Conservation (phyloP, 2,329 filamentous ascomycete genomes). For the Coleophoma cylindrospora region DNA sequence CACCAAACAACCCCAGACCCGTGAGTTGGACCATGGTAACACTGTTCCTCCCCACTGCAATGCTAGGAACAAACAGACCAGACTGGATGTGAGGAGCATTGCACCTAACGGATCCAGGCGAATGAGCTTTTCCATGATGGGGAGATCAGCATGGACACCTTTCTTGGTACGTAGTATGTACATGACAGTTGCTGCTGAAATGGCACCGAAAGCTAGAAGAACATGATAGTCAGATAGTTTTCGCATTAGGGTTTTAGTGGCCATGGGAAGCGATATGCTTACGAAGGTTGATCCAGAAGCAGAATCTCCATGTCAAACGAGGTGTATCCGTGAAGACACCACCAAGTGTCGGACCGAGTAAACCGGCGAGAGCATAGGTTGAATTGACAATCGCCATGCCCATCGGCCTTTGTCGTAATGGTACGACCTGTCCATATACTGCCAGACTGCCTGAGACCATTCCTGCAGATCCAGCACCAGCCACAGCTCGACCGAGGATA, state of each 20-base stretch:
- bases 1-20: slow-evolving; percentile 33
- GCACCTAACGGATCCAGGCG: slow-evolving; percentile 40
- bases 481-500: slow-evolving; percentile 26
- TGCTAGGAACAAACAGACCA: slow-evolving; percentile 35
- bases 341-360: slow-evolving; percentile 25
- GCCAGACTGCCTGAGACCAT: slow-evolving; percentile 32
- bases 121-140: slow-evolving; percentile 33
- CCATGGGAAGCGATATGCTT: slow-evolving; percentile 27
- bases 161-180: slow-evolving; percentile 29
- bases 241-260: neutral
- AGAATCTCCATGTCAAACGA: slow-evolving; percentile 10
- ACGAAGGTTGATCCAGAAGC: slow-evolving; percentile 13
- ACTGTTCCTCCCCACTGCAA: slow-evolving; percentile 38
- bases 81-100: slow-evolving; percentile 35
- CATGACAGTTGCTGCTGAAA: slow-evolving; percentile 29
- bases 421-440: slow-evolving; percentile 31
- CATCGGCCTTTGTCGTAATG: slow-evolving; percentile 22
- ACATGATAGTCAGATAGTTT: neutral
- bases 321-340: slow-evolving; percentile 23
- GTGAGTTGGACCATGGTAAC: slow-evolving; percentile 32
- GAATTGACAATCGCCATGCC: slow-evolving; percentile 21
- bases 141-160: slow-evolving; percentile 24
- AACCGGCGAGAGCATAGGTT: slow-evolving; percentile 11
- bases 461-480: slow-evolving; percentile 19
- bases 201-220: slow-evolving; percentile 24